Evolutionary conservation across 257 asterid genomes (phyloP).

Genomic region (Vinca minor): DNA sequence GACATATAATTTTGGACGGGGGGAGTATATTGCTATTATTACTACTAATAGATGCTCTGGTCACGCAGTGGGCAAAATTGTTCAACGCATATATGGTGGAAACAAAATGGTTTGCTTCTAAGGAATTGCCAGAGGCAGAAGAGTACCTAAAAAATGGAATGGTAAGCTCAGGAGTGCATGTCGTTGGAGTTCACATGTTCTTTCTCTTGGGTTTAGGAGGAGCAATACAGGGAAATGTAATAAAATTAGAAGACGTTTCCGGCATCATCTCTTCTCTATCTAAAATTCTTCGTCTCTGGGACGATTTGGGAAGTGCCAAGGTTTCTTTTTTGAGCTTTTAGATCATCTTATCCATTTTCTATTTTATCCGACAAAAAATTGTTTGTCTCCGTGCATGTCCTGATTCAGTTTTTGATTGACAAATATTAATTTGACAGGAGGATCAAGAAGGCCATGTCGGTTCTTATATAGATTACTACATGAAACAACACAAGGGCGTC

Average conservation of each 20-base stretch:
- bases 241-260: constrained; percentile 9
- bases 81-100: constrained; percentile 42
- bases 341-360: no score
- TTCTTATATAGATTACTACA: constrained; percentile 30
- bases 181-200: no score
- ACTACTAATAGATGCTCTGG: background rate
- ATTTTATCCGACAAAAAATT: no score
- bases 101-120: constrained; percentile 37
- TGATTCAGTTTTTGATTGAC: background rate
- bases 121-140: constrained; percentile 16
- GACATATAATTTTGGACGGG: no score
- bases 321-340: no score
- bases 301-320: constrained; percentile 36
- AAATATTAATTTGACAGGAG: constrained; percentile 12
- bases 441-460: constrained; percentile 39
- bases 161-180: constrained; percentile 36
- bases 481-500: constrained; percentile 24
- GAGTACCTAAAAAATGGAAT: constrained; percentile 39
- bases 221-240: background rate
- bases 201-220: constrained; percentile 22
- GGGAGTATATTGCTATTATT: no score
- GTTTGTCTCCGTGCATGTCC: no score
- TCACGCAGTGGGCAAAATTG: constrained; percentile 42
- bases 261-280: constrained; percentile 27
- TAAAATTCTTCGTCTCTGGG: constrained; percentile 35